Evolutionary conservation across 2,329 filamentous ascomycete species (phyloP), one percentile per base, ranked within the genome.

Genomic region (Penicillium sp.): DNA sequence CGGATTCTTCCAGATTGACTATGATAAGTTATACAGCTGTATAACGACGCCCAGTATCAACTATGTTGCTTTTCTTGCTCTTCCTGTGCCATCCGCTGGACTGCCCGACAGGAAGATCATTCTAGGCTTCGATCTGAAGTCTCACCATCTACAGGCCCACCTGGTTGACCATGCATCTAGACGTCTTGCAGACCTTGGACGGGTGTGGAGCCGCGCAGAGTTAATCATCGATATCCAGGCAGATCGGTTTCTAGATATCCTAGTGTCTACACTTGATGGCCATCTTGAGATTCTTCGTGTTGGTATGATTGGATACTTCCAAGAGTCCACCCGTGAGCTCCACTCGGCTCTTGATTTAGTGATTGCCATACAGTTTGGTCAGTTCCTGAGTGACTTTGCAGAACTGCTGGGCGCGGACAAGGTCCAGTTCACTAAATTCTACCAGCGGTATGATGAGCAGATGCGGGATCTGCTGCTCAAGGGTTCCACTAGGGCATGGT

Each of bases 261-360:
- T 68, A n/a, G 44, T 58, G 1, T 46, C 58, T 9, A 59, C 53
- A n/a, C 45, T 66, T 27, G 42, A 47, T 6, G 31, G 53, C 7
- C 43, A 53, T 1, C 39, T 48, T 8, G 48, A 58, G 28, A 49
- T 56, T 12, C 32, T 65, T 13, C 48, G 55, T 4, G 44, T 53
- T 6, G 65, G 64, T 1, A 44, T 67, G 12, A 50, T 70, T 27
- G 60, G 56, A 15, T 59, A 56, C 9, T 61, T 58, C 31, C 48
- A 57, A 10, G 44, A 60, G 32, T 57, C 52, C 9, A 48, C 46
- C 13, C 44, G 50, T 9, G 38, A 35, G 13, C 44, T 57, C 23
- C 62, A 63, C 8, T 60, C 61, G 1, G 66, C 66, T 3, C 45
- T 70, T 55, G 67, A 70, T 41, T 52, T 69, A 9, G 59, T 68